Conservation (phyloP, 768 basidiomycete species). For the Suillus subaureus region DNA sequence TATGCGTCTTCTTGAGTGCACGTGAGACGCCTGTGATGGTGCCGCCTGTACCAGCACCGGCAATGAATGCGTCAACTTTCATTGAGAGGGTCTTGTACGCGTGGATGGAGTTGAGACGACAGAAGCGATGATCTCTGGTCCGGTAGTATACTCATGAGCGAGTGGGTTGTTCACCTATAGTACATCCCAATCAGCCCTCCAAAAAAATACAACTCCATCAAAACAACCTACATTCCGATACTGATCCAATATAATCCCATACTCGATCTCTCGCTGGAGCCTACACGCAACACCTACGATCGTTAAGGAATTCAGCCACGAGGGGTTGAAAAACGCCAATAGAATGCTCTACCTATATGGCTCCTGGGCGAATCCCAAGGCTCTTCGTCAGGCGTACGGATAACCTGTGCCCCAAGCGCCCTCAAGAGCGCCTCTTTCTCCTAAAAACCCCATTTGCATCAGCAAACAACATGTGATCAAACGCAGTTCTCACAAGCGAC, state of each 20-base stretch:
- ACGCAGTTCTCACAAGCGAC: conserved; percentile 59
- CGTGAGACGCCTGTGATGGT: conserved; percentile 88
- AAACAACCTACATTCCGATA: conserved; percentile 66
- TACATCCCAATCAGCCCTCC: conserved; percentile 11
- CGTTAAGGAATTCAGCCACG: conserved; percentile 89
- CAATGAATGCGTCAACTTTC: conserved; percentile 81
- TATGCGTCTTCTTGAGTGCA: conserved; percentile 79
- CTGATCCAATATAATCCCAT: conserved; percentile 92
- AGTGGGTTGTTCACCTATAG: conserved; percentile 80
- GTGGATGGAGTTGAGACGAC: conserved; percentile 68
- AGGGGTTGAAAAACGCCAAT: conserved; percentile 39
- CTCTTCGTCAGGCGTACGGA: conserved; percentile 90
- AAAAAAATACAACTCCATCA: not conserved
- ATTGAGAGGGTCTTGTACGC: conserved; percentile 54
- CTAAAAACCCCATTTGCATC: conserved; percentile 29
- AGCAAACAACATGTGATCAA: not conserved
- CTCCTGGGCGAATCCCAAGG: conserved; percentile 89
- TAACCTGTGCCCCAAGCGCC: conserved; percentile 90
- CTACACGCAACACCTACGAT: conserved; percentile 82
- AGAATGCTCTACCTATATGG: conserved; percentile 78
- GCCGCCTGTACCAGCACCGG: conserved; percentile 93
- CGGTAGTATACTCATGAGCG: conserved; percentile 90
- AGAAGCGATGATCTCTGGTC: conserved; percentile 87
- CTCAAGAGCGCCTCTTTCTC: conserved; percentile 94
- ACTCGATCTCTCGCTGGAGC: conserved; percentile 75